Evolutionary conservation across 2,329 filamentous ascomycete species (phyloP), one percentile per base, ranked within the genome.

Genomic region (Phialophora expanda): DNA sequence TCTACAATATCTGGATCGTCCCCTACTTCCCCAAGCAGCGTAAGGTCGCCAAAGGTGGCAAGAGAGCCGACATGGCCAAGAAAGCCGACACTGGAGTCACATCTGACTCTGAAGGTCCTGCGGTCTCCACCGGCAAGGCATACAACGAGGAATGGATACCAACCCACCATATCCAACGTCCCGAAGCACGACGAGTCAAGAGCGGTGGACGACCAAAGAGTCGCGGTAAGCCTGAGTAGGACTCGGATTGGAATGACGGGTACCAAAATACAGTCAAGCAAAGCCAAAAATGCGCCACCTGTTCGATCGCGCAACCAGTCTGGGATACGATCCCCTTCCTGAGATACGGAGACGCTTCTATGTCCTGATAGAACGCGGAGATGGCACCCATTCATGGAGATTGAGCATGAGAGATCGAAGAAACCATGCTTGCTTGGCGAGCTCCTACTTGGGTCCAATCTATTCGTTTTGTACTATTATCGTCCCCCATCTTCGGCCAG

Each of bases 1-100:
- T 97, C 82, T 99, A 99, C 87, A 95, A 90, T 84, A 96, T 94
- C 75, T 98, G 94, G 93, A 90, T 99, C 80, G 91, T 93, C 75
- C 89, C 93, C 14, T 90, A 99, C 77, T 97, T 98, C 85, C 94
- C 95, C 56, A 92, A 88, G 79, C 83, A 82, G 74, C 67, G 69
- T 46, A 71, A 68, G 63, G 48, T 51, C 26, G 48, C 48, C 34
- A 61, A 61, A 28, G 82, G 84, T 69, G 84, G 83, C 73, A 86
- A 86, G 78, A 82, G 82, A 68, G 32, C 44, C 20, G 58, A 61
- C 17, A 22, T 50, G 58, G 78, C 79, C 73, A 91, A 91, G 84
- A 90, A 90, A 81, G 83, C 84, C 67, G 88, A 90, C 64, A 82
- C 84, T 56, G 78, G 79, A 67, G 83, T 84, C 73, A 86, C 90